Base-by-base conservation (phyloP, 1,139 yeast genomes). In the Hansenula sp. region DNA sequence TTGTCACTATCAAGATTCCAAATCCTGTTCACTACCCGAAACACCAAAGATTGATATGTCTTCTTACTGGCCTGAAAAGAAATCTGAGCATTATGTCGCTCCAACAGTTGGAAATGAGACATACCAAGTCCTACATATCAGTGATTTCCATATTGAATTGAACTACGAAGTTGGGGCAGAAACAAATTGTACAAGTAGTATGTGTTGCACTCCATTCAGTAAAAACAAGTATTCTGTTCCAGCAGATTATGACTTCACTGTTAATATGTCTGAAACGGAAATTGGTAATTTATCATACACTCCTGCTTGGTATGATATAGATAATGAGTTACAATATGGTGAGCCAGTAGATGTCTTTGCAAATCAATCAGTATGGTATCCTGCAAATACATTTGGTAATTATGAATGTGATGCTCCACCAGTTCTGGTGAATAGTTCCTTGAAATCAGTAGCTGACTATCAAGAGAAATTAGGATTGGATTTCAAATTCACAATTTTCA, bases 361-460 rank as follows among this genome's bases (percentile, higher is more conserved):
- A 39, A 56, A 69, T 60, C 62, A 59, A 39, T 64, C 69, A 40
- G 65, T 65, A 29, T 64, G 66, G 56, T 50, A 61, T 3, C 82
- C 84, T 5, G 85, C 86, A 4, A 70, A 79, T 12, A 64, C 76
- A 14, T 79, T 73, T 55, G 89, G 89, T 19, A 64, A 69, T 39
- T 82, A 81, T 59, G 51, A 58, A 27, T 80, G 88, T 60, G 89
- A 82, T 56, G 67, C 83, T 9, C 88, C 89, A 6, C 80, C 76
- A 46, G 53, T 74, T 7, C 62, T 80, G 47, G 61, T 80, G 51
- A 79, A 78, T 56, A 75, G 73, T 45, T 71, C 83, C 21, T 63
- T 81, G 57, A 65, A 66, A 35, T 64, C 75, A 20, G 67, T 77
- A 42, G 63, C 65, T 13, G 52, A 66, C 25, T 59, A 62, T 36